Evolutionary conservation across 768 basidiomycete species (phyloP).

Genomic region (Antrodiella citrinella): DNA sequence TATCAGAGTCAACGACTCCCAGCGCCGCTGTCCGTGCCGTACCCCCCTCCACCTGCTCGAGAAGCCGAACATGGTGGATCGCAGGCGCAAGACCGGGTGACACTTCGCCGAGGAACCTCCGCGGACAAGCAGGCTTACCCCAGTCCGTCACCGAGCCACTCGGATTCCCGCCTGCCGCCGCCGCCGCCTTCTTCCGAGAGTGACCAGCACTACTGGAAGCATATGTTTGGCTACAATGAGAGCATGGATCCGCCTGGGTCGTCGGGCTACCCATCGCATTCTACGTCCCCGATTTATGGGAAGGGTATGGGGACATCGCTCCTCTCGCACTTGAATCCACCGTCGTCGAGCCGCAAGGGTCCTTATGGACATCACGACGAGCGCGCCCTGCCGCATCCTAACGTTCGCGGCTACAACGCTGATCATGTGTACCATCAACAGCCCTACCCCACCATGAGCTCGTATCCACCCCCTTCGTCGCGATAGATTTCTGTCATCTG

Average conservation of each 20-base stretch:
- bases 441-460: background rate
- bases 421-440: background rate
- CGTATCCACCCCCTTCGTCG: background rate
- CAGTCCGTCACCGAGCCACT: background rate
- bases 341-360: too few relatives aligned
- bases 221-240: conserved; percentile 54
- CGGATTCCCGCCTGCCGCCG: conserved; percentile 3
- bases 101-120: background rate
- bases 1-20: background rate
- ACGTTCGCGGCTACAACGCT: background rate
- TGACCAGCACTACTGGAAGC: conserved; percentile 67
- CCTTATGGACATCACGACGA: conserved; percentile 23
- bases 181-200: conserved; percentile 27
- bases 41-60: background rate
- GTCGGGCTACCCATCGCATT: background rate
- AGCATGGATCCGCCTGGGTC: background rate
- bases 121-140: background rate
- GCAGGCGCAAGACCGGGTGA: too few relatives aligned
- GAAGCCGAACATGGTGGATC: background rate
- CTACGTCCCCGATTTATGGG: background rate
- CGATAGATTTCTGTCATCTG: background rate
- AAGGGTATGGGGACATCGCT: background rate
- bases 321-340: background rate
- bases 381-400: conserved; percentile 19
- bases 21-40: background rate